These are phyloP conservation scores for Chytridiales sp. DNA, from an alignment of 371 early-diverging fungal genomes.

Conservation along the genomic window DNA sequence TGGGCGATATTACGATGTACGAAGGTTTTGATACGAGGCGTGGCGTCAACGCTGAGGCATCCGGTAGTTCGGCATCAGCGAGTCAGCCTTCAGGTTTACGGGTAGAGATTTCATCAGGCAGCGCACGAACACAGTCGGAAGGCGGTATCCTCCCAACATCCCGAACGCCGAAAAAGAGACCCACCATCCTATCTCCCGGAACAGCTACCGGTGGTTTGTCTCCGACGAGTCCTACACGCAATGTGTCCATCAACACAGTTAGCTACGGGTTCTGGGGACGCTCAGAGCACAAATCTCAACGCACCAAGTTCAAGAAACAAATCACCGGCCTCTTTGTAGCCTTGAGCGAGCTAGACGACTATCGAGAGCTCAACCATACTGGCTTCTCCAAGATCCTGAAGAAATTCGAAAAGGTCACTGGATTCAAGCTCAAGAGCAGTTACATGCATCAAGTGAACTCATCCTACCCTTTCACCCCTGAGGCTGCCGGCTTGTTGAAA, in stretches of 20 bases:
- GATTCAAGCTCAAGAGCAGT: slow-evolving; percentile 29
- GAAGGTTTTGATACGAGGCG: slow-evolving; percentile 24
- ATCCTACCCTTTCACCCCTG: slow-evolving; percentile 59
- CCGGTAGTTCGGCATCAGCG: slow-evolving; percentile 1
- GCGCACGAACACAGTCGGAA: too few species aligned
- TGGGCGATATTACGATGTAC: slow-evolving; percentile 22
- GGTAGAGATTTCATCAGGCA: too few species aligned
- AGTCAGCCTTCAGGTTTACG: too few species aligned
- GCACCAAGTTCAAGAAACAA: slow-evolving; percentile 27
- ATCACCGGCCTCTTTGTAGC: slow-evolving; percentile 26
- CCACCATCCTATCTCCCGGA: not conserved
- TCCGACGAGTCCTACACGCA: slow-evolving; percentile 1
- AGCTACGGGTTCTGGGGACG: slow-evolving; percentile 23
- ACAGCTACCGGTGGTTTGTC: not conserved
- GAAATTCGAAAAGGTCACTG: slow-evolving; percentile 88
- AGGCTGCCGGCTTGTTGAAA: slow-evolving; percentile 51
- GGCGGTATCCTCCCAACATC: too few species aligned
- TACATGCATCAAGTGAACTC: slow-evolving; percentile 65
- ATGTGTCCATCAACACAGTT: not conserved
- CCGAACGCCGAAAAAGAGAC: too few species aligned
- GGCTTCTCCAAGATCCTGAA: slow-evolving; percentile 94
- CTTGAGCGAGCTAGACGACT: slow-evolving; percentile 83
- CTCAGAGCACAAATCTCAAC: slow-evolving; percentile 17
- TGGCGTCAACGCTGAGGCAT: not conserved
- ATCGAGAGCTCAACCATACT: slow-evolving; percentile 87